These are phyloP conservation scores for Trifolium fragiferum DNA, from an alignment of 306 rosid genomes.

Conservation along the genomic window DNA sequence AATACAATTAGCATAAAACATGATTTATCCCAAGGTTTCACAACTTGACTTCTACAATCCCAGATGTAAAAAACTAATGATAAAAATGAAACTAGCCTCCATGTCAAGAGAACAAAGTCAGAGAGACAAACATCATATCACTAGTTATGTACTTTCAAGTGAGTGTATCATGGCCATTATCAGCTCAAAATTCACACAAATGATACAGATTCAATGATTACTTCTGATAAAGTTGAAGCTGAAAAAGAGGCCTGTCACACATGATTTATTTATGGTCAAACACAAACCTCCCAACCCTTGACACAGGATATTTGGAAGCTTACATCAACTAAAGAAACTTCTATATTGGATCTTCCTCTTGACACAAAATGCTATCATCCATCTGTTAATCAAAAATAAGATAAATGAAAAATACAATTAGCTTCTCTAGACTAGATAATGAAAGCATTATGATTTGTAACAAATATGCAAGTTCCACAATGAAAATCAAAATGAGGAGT, in stretches of 20 bases:
- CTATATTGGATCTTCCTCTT: slow-evolving; percentile 34
- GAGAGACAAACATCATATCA: slow-evolving; percentile 29
- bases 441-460: too few species aligned
- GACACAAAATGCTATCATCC: slow-evolving; percentile 32
- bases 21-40: slow-evolving; percentile 1
- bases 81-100: neutral
- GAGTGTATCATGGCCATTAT: slow-evolving; percentile 35
- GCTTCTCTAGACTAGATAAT: slow-evolving; percentile 15
- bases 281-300: slow-evolving; percentile 33
- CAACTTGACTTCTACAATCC: neutral
- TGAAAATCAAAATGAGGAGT: neutral
- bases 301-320: slow-evolving; percentile 31
- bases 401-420: slow-evolving; percentile 29
- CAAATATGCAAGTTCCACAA: neutral
- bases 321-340: slow-evolving; percentile 33
- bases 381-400: slow-evolving; percentile 34
- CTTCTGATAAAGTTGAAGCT: slow-evolving; percentile 30
- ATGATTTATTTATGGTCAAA: slow-evolving; percentile 32
- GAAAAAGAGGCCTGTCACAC: slow-evolving; percentile 17
- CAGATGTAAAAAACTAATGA: neutral
- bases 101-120: slow-evolving; percentile 8
- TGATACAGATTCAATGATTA: slow-evolving; percentile 19
- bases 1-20: neutral
- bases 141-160: slow-evolving; percentile 28
- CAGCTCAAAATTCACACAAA: slow-evolving; percentile 11